A percentile compares a stretch with the other conserved stretches of the same genome.
Conservation (phyloP, 2,329 filamentous ascomycete species). For the Myriangium duriaei region DNA sequence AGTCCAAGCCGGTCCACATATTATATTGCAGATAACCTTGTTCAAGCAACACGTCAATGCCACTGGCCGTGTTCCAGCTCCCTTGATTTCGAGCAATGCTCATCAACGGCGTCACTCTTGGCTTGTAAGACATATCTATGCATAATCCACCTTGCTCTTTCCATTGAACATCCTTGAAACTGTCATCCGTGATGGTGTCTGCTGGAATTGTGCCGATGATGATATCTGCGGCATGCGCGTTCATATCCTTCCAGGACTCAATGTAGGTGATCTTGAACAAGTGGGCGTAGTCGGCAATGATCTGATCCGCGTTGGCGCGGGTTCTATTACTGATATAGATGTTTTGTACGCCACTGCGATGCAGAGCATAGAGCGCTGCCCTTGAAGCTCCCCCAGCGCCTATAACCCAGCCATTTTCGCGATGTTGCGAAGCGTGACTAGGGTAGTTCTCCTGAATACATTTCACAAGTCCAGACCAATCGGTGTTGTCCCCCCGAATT, state of each 20-base stretch:
- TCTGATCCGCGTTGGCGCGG: not conserved
- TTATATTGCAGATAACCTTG: no score
- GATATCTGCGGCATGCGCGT: conserved; percentile 1
- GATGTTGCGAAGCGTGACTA: conserved; percentile 31
- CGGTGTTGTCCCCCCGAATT: conserved; percentile 62
- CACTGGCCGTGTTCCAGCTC: no score
- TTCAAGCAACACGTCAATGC: no score
- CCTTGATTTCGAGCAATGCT: no score
- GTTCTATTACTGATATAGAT: conserved; percentile 63
- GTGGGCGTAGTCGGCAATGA: not conserved
- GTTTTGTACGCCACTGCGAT: conserved; percentile 50
- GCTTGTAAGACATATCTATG: no score
- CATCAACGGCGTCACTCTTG: no score
- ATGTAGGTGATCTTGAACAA: not conserved
- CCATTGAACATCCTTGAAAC: conserved; percentile 1
- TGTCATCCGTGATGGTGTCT: not conserved
- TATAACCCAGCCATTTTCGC: conserved; percentile 51
- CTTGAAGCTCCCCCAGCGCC: conserved; percentile 68
- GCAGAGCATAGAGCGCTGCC: conserved; percentile 61
- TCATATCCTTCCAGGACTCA: not conserved
- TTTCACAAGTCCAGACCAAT: conserved; percentile 69
- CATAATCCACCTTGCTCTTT: no score
- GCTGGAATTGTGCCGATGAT: conserved; percentile 4
- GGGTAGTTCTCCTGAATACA: no score
- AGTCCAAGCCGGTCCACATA: no score